Evolutionary conservation across 2,329 filamentous ascomycete genomes (phyloP).

Genomic region (Fusarium sp.): DNA sequence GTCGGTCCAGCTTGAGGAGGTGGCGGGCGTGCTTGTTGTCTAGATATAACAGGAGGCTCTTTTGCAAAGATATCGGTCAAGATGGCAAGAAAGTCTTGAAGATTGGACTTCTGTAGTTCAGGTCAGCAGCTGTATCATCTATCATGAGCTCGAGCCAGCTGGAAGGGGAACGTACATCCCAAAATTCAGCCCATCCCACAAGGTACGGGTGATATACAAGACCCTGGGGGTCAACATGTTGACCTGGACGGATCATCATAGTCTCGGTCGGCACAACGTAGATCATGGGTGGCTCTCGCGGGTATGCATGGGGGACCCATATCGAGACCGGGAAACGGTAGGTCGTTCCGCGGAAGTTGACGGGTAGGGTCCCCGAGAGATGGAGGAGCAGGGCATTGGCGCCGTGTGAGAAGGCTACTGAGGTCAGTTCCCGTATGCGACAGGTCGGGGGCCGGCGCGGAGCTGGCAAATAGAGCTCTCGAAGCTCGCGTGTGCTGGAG

Average conservation of each 20-base stretch:
- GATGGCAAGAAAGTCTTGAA: conserved; percentile 84
- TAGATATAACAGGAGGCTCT: conserved; percentile 89
- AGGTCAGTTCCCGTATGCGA: conserved; percentile 17
- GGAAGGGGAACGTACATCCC: conserved; percentile 75
- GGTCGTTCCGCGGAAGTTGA: conserved; percentile 85
- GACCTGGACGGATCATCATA: conserved; percentile 91
- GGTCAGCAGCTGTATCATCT: conserved; percentile 1
- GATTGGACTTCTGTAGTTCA: conserved; percentile 75
- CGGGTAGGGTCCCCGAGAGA: conserved; percentile 89
- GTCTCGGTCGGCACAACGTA: conserved; percentile 90
- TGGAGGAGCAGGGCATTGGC: conserved; percentile 86
- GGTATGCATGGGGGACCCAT: conserved; percentile 94
- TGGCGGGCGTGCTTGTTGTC: conserved; percentile 63
- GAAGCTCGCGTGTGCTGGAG: conserved; percentile 60
- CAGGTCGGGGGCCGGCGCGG: not conserved
- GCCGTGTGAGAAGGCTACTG: conserved; percentile 86
- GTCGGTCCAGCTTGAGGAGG: conserved; percentile 48
- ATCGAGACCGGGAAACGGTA: conserved; percentile 93
- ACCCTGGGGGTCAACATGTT: conserved; percentile 94
- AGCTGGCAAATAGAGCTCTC: conserved; percentile 44
- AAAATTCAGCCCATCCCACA: conserved; percentile 87
- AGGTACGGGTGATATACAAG: conserved; percentile 96
- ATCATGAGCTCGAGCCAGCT: not conserved
- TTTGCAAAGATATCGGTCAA: conserved; percentile 90
- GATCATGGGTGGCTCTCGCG: conserved; percentile 82